These are phyloP conservation scores for Luzula sylvatica DNA, from an alignment of 176 grass and related monocot genomes.

Conservation along the genomic window DNA sequence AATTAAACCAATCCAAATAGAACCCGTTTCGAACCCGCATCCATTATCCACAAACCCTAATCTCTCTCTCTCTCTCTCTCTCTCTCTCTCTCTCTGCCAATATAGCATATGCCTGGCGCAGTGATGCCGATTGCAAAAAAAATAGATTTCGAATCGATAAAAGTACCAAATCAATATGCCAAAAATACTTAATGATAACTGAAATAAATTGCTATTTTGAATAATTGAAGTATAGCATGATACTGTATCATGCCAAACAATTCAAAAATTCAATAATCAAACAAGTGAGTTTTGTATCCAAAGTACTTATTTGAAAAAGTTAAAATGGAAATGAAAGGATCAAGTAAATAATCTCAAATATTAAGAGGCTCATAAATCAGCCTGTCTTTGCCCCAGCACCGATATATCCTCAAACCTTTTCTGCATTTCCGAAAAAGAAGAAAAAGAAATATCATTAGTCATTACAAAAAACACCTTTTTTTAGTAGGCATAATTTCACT, in stretches of 20 bases:
- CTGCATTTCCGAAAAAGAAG: conserved; percentile 26
- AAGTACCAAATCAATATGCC: too few relatives aligned
- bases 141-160: too few relatives aligned
- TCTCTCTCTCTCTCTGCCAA: too few relatives aligned
- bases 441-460: neutral
- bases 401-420: conserved; percentile 80
- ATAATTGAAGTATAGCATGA: neutral
- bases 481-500: too few relatives aligned
- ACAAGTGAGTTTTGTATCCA: neutral
- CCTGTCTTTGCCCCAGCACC: conserved; percentile 63
- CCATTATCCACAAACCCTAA: too few relatives aligned
- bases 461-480: neutral
- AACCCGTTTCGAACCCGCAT: too few relatives aligned
- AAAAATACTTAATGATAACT: too few relatives aligned
- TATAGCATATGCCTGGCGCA: too few relatives aligned
- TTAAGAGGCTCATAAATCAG: conserved; percentile 25
- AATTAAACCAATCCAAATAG: too few relatives aligned
- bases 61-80: too few relatives aligned
- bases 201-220: too few relatives aligned
- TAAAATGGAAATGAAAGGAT: conserved; percentile 17
- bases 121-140: too few relatives aligned
- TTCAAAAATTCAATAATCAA: neutral
- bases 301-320: conserved; percentile 10
- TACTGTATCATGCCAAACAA: neutral
- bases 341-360: conserved; percentile 15